These are phyloP conservation scores for Phytophthora cryptogea DNA, from an alignment of 352 stramenopile species.

Conservation along the genomic window DNA sequence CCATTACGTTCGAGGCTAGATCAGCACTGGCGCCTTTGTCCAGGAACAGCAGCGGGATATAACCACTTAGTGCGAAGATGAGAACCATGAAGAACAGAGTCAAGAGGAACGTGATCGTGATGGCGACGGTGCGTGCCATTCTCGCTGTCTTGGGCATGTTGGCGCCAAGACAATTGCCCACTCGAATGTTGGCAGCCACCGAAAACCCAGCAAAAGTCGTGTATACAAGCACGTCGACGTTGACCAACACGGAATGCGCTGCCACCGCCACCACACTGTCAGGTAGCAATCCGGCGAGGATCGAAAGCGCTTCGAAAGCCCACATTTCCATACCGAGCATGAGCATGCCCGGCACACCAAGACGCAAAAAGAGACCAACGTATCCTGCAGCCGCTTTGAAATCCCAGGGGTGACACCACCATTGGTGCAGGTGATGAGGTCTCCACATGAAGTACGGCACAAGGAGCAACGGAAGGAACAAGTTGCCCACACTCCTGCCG, in stretches of 20 bases:
- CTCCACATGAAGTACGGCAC: background rate
- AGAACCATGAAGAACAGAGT: conserved; percentile 24
- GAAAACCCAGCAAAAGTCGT: background rate
- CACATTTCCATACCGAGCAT: conserved; percentile 68
- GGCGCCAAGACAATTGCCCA: conserved; percentile 32
- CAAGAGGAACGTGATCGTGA: conserved; percentile 33
- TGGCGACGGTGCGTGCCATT: conserved; percentile 35
- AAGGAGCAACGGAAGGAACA: background rate
- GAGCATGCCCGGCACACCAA: conserved; percentile 56
- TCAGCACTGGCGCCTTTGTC: conserved; percentile 33
- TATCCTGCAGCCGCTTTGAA: conserved; percentile 12
- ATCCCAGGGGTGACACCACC: conserved; percentile 2
- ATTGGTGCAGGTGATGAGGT: background rate
- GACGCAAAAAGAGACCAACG: conserved; percentile 41
- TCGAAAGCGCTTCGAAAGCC: conserved; percentile 59
- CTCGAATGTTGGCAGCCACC: background rate
- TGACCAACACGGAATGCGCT: conserved; percentile 59
- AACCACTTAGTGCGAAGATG: conserved; percentile 21
- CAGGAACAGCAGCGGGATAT: conserved; percentile 45
- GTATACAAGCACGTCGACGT: conserved; percentile 41
- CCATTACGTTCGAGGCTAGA: conserved; percentile 39
- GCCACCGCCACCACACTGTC: conserved; percentile 50
- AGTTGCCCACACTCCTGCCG: background rate
- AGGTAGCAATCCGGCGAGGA: conserved; percentile 49
- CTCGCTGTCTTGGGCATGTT: conserved; percentile 39